Evolutionary conservation across 495 filamentous ascomycete genomes (phyloP), one percentile per base, ranked within the genome.

Genomic region (Aspergillus sparsus): DNA sequence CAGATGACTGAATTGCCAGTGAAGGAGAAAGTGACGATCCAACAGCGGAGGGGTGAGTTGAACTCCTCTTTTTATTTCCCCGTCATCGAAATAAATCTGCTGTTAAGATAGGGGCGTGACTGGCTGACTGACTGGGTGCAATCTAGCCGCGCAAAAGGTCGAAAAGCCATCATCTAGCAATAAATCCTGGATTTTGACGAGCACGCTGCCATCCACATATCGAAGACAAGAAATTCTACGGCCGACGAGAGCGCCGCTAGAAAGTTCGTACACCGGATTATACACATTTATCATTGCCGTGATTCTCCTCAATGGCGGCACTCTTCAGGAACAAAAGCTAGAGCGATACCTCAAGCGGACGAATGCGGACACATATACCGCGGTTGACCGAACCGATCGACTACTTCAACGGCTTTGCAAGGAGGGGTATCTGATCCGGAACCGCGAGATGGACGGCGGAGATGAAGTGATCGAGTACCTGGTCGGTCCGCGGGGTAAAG

Each of bases 401-500:
- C 71, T 93, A 6, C 74, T 98, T 8, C 80, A 86, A 60, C 83
- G 85, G 45, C 87, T 98, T 74, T 77, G 85, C 47, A 89, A 82
- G 60, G 90, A 98, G 45, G 90, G 90, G 0, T 98, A 98, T 66
- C 73, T 98, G 2, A 77, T 89, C 31, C 89, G 84, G 58, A 80
- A 85, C n/a, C 80, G 83, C 49, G 89, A 92, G 53, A 77, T 79
- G 68, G 82, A 83, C 36, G 76, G 80, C 1, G 88, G 86, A n/a
- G 89, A 92, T 18, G 91, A 95, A 58, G 71, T 81, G 5, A 81
- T 90, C 9, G 89, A 88, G 52, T 96, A 86, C 76, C 83, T 88
- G 58, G 81, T 96, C 31, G 92, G 92, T 3, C 87, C 90, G 34
- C 80, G 94, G 36, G 94, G 92, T 12, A 97, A 90, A 74, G 77